Evolutionary conservation across 2,329 filamentous ascomycete species (phyloP), one percentile per base, ranked within the genome.

Genomic region (Pezicula neosporulosa): DNA sequence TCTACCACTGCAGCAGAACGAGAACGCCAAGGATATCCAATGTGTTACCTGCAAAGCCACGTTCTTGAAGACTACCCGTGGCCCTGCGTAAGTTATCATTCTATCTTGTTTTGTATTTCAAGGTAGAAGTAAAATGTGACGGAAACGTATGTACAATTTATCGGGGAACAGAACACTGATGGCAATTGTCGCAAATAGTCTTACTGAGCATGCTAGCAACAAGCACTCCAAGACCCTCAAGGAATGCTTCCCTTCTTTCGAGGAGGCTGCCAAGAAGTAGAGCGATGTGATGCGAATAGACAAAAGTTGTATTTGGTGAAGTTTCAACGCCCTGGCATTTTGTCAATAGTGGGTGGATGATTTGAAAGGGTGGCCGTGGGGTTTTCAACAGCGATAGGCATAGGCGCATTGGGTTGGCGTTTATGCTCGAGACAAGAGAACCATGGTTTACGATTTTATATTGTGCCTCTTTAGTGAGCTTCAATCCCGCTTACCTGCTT

Each of bases 11-110:
- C n/a, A n/a, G n/a, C 59, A 89, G 85, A 91, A 91, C 74, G 77
- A 80, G 61, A 77, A 85, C 60, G 87, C 88, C 53, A 87, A 84
- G 76, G 85, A 81, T 65, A 89, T 91, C 70, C 85, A 89, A 70
- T 92, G 88, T 78, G 73, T 81, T 60, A 76, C 83, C 64, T 92
- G 88, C 86, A 87, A 85, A 72, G 81, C 86, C 61, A 88, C 86
- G 28, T 91, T 92, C 74, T 79, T 91, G 61, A 86, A 86, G 76
- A 92, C 88, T 35, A 86, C 85, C 55, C 86, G 86, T 66, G 82
- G 79, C 55, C 85, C 85, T 63, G 83, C 86, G 82, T 85, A 76
- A 60, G 81, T 73, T 41, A 6, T 42, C 19, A 21, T 41, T 44
- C 50, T 30, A 30, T 43, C 13, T 9, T 35, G 37, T 21, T 38